Conservation (phyloP, 495 filamentous ascomycete genomes). For the Xylaria longipes region DNA sequence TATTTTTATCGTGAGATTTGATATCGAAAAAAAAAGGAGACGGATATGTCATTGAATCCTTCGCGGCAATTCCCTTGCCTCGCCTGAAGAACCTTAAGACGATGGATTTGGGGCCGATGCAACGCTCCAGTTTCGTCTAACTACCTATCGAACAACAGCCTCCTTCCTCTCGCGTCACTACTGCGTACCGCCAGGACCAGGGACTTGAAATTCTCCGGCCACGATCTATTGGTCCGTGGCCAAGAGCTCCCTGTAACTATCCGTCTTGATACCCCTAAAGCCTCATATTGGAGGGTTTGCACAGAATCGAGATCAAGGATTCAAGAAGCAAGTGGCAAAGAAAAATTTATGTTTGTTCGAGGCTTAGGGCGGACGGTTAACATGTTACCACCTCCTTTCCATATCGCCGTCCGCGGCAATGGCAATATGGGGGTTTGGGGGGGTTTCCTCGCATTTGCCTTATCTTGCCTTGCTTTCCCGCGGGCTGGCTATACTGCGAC, state of each 20-base stretch:
- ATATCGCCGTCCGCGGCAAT: not conserved
- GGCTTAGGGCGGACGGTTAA: not conserved
- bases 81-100: constrained; percentile 9
- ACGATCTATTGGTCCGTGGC: constrained; percentile 7
- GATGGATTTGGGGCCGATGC: constrained; percentile 16
- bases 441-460: constrained; percentile 3
- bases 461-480: constrained; percentile 3
- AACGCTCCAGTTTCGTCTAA: constrained; percentile 18
- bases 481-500: not conserved
- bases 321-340: not conserved
- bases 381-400: not conserved
- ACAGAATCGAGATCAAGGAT: not conserved
- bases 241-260: constrained; percentile 3
- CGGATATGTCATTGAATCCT: constrained; percentile 18
- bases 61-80: constrained; percentile 21
- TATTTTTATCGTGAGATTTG: not conserved
- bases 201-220: constrained; percentile 19
- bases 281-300: not conserved
- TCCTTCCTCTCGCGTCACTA: constrained; percentile 20
- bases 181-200: not conserved
- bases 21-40: not conserved
- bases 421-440: not conserved
- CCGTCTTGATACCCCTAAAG: not conserved
- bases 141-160: constrained; percentile 8
- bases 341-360: not conserved